Evolutionary conservation across 441 rosid species (phyloP), one percentile per base, ranked within the genome.

Genomic region (Pelargonium myrrhifolium): DNA sequence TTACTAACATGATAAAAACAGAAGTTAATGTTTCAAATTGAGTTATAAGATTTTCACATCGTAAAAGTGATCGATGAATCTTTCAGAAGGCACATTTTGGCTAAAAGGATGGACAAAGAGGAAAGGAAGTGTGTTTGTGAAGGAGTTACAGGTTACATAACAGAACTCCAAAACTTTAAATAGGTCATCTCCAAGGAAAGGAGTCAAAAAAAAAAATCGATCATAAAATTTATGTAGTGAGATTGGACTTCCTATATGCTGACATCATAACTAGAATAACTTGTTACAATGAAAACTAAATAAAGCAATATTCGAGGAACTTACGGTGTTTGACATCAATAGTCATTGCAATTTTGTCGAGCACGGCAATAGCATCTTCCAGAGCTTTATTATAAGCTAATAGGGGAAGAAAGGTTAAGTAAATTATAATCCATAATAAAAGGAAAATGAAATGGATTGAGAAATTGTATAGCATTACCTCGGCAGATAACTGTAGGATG

Each of bases 401-500:
- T 1, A 53, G 22, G 18, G 18, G 22, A 6, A 9, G 18, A 18
- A 53, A 53, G 18, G 10, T 15, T 53, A 53, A 17, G 21, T 17
- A 53, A 64, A 17, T 15, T 8, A 70, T 53, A n/a, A 58, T 58
- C 65, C 68, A 69, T 67, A 66, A 58, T 39, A 26, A 62, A 53
- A 53, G 7, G 15, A 60, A 24, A 18, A 5, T 21, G 40, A 39
- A 20, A 64, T 60, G 31, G 6, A 65, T 62, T 47, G 6, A 65
- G 66, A 60, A 47, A 24, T 65, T 17, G 55, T 49, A 68, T 9
- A 15, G 51, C 15, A 68, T 73, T 79, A 90, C 98, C 98, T 70
- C 89, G 84, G 75, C 97, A 90, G 42, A 93, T 90, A 5, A 93
- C 98, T 3, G 97, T 89, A 5, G 98, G 97, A 81, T 93, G 98